A percentile compares a stretch with the other conserved stretches of the same genome.
Evolutionary conservation across 2,329 filamentous ascomycete genomes (phyloP).

Genomic region (Emergomyces africanus): DNA sequence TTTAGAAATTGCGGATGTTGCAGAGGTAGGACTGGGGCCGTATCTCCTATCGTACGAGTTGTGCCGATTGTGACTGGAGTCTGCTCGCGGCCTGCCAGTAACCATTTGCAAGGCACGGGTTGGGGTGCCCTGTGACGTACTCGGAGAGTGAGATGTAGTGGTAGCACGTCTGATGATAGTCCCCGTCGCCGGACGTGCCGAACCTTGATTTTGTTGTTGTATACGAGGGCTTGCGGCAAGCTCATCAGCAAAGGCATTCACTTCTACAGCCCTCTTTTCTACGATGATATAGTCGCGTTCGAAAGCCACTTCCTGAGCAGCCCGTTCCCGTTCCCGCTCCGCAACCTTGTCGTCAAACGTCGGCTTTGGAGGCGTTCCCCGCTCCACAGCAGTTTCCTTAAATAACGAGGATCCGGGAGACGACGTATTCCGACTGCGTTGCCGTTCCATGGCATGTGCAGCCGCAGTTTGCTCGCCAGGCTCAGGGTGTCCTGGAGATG

Average conservation of each 20-base stretch:
- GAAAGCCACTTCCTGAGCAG: slow-evolving; percentile 76
- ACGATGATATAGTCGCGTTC: slow-evolving; percentile 93
- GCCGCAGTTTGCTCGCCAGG: slow-evolving; percentile 21
- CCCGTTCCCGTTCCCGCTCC: slow-evolving; percentile 45
- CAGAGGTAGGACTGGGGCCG: slow-evolving; percentile 57
- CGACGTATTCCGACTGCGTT: slow-evolving; percentile 40
- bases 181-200: slow-evolving; percentile 42
- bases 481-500: slow-evolving; percentile 30
- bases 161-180: slow-evolving; percentile 64
- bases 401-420: slow-evolving; percentile 31
- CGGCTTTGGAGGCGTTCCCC: slow-evolving; percentile 16
- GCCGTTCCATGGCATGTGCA: slow-evolving; percentile 45
- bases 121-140: slow-evolving; percentile 38
- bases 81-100: slow-evolving; percentile 49
- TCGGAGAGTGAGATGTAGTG: slow-evolving; percentile 61
- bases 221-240: slow-evolving; percentile 68
- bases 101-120: slow-evolving; percentile 65
- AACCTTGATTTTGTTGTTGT: slow-evolving; percentile 33
- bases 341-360: slow-evolving; percentile 25
- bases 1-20: slow-evolving; percentile 86
- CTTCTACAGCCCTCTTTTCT: slow-evolving; percentile 88
- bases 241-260: slow-evolving; percentile 94
- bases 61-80: slow-evolving; percentile 54
- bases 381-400: slow-evolving; percentile 36
- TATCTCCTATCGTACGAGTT: slow-evolving; percentile 74